Evolutionary conservation across 2,329 filamentous ascomycete species (phyloP), one percentile per base, ranked within the genome.

Genomic region (Talaromyces sp.): DNA sequence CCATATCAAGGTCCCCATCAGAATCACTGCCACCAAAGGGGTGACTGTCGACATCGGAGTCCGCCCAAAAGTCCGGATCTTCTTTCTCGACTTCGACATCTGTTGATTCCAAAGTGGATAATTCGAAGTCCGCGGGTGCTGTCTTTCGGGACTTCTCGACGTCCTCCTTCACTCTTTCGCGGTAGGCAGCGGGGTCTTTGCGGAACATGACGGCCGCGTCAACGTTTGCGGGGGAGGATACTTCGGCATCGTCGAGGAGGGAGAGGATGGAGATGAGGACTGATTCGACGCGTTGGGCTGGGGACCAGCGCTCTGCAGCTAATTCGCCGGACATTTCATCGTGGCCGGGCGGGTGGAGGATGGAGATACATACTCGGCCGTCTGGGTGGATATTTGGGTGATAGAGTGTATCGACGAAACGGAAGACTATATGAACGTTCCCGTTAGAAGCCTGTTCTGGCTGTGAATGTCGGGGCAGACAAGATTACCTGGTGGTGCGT

Each of bases 341-440:
- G 56, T 97, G 91, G 61, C 94, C 94, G 0, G 94, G 91, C 16
- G 85, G 83, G 74, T 99, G 93, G 10, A 99, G 85, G 66, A 99
- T 99, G 41, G 92, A 97, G 70, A 99, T 97, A 79, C 94, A 97
- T 40, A 97, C 83, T 62, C 87, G 87, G 65, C 93, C 93, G 71
- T 97, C 90, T 5, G 85, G 77, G 76, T 97, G 97, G 67, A 99
- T 87, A 72, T 99, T 99, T 3, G 93, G 93, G 72, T 99, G 93
- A 76, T 86, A 91, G 57, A 97, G 87, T 14, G 89, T 86, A 30
- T 82, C 82, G 16, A 85, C 71, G 76, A 99, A 97, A 59, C 87
- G 87, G 80, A 99, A 97, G 51, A 87, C 88, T 80, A 60, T 17
- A 41, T 20, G 22, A 42, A 13, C 9, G 19, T 16, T 10, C 5